Evolutionary conservation across 257 asterid species (phyloP).

Genomic region (Penstemon newberryi): DNA sequence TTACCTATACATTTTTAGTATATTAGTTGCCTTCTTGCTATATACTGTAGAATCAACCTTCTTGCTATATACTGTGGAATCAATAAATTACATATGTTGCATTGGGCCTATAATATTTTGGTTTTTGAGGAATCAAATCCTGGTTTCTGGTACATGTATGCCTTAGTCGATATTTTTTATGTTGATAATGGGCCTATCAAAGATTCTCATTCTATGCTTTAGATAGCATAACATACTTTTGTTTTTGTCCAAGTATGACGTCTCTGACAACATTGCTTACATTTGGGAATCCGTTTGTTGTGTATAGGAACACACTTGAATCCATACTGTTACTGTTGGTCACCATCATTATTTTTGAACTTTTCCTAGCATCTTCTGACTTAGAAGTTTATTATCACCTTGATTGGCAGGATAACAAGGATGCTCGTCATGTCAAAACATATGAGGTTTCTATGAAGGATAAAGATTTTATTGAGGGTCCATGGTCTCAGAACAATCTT

Average conservation of each 20-base stretch:
- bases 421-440: constrained; percentile 88
- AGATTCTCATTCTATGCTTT: constrained; percentile 5
- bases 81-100: constrained; percentile 7
- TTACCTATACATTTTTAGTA: constrained; percentile 8
- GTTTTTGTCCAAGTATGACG: constrained; percentile 1
- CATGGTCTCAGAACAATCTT: constrained; percentile 94
- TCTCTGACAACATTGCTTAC: not conserved
- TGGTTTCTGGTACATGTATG: not conserved
- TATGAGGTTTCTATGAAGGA: constrained; percentile 88
- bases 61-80: not conserved
- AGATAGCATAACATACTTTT: constrained; percentile 7
- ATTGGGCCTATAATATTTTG: not conserved
- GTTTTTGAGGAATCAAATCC: constrained; percentile 20
- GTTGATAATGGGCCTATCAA: not conserved
- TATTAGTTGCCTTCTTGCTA: constrained; percentile 19
- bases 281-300: constrained; percentile 5
- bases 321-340: constrained; percentile 3
- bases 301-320: not conserved
- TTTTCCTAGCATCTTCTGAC: not conserved
- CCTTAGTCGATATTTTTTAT: not conserved
- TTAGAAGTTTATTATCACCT: constrained; percentile 7
- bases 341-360: not conserved
- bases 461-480: constrained; percentile 91
- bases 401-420: constrained; percentile 76
- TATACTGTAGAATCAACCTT: not conserved